Percentiles rank a stretch among this genome's conserved stretches.
Conservation (phyloP, 306 rosid genomes). For the Calophaca sinica region DNA sequence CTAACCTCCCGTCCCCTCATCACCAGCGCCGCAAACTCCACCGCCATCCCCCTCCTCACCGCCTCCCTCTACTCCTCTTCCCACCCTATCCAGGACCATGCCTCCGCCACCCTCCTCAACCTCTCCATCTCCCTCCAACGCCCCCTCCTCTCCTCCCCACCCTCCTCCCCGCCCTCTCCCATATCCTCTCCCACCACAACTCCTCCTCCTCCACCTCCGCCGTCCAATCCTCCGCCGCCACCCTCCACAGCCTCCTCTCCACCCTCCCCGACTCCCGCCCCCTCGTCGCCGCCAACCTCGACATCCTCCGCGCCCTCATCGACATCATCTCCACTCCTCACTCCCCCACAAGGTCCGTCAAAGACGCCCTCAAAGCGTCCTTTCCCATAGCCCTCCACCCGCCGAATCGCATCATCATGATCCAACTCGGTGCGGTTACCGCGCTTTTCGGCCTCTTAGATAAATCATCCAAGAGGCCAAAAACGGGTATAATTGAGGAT, state of each 20-base stretch:
- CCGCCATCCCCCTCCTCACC: slow-evolving; percentile 67
- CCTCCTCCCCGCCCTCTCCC: slow-evolving; percentile 75
- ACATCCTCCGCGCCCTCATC: slow-evolving; percentile 60
- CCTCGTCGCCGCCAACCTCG: slow-evolving; percentile 60
- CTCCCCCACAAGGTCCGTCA: slow-evolving; percentile 67
- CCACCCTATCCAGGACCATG: slow-evolving; percentile 67
- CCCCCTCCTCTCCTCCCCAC: slow-evolving; percentile 59
- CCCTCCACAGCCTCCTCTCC: slow-evolving; percentile 76
- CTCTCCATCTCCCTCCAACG: slow-evolving; percentile 72
- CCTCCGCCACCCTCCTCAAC: slow-evolving; percentile 81
- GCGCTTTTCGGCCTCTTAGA: slow-evolving; percentile 55
- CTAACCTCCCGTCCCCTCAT: slow-evolving; percentile 64
- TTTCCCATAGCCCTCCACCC: slow-evolving; percentile 67
- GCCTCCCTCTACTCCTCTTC: slow-evolving; percentile 68
- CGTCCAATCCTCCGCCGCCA: slow-evolving; percentile 78
- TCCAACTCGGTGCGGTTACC: slow-evolving; percentile 61
- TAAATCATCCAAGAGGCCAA: slow-evolving; percentile 48
- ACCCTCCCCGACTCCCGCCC: slow-evolving; percentile 61
- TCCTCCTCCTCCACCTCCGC: slow-evolving; percentile 62
- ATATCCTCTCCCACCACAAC: slow-evolving; percentile 59
- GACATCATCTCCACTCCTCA: slow-evolving; percentile 50
- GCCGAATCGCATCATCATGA: slow-evolving; percentile 54
- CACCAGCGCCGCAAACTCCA: slow-evolving; percentile 47
- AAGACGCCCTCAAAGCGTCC: slow-evolving; percentile 78
- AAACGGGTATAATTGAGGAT: slow-evolving; percentile 70